These are phyloP conservation scores for Blechomonas ayalai DNA, from an alignment of 208 protist species.

Conservation along the genomic window DNA sequence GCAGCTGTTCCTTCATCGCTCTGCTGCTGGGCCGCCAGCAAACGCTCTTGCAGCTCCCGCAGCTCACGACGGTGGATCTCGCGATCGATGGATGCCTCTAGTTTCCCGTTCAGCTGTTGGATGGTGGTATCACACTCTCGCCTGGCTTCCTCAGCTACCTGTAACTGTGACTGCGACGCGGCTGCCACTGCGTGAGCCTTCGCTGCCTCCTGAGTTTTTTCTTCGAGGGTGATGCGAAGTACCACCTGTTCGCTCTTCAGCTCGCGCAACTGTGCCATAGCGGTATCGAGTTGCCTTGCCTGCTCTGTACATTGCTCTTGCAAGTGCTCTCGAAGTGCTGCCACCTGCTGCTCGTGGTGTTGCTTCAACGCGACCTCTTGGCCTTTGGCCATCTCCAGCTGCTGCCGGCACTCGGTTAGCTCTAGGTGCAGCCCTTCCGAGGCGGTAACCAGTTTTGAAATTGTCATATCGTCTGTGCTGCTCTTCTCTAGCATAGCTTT, in stretches of 20 bases:
- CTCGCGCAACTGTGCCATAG: constrained; percentile 1
- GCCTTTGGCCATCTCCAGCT: constrained; percentile 2
- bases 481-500: constrained; percentile 12
- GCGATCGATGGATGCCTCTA: background rate
- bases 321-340: too few species aligned
- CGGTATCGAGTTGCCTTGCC: background rate
- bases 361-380: background rate
- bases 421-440: constrained; percentile 26
- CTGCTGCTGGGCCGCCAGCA: too few species aligned
- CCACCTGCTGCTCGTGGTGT: background rate
- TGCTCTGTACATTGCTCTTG: constrained; percentile 3
- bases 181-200: background rate
- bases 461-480: constrained; percentile 16
- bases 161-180: too few species aligned
- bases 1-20: too few species aligned
- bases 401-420: constrained; percentile 4
- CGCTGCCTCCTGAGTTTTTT: background rate
- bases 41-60: too few species aligned
- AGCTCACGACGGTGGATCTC: background rate
- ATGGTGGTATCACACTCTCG: constrained; percentile 5
- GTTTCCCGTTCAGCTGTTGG: constrained; percentile 6
- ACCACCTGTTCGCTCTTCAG: constrained; percentile 1
- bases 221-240: constrained; percentile 1
- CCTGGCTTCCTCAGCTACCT: background rate
- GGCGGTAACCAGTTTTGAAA: constrained; percentile 23